Conservation (phyloP, 257 asterid genomes). For the Plantago ovata region DNA sequence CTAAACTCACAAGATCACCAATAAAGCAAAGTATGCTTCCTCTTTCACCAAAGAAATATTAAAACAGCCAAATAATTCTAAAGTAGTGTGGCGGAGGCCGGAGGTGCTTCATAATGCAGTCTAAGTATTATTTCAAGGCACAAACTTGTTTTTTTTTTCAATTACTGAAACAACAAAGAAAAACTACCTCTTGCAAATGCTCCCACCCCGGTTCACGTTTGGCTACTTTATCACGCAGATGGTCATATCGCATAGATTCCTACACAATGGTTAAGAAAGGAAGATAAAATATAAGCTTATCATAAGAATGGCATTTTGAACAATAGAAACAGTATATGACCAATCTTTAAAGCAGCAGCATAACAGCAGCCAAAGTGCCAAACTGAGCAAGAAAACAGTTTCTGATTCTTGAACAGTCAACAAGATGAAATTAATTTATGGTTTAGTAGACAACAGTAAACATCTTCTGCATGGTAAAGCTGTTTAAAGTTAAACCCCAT, state of each 20-base stretch:
- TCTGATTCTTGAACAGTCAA: not conserved
- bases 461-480: constrained; percentile 1
- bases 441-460: not conserved
- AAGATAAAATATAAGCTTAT: constrained; percentile 6
- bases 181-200: constrained; percentile 78
- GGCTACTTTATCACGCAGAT: constrained; percentile 81
- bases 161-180: constrained; percentile 1
- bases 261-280: constrained; percentile 25
- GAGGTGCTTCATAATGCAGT: too few species aligned
- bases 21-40: not conserved
- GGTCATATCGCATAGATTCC: constrained; percentile 92
- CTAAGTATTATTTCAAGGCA: constrained; percentile 1
- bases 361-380: not conserved
- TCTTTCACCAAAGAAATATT: not conserved
- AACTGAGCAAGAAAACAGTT: constrained; percentile 3
- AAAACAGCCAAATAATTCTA: too few species aligned
- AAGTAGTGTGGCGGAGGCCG: too few species aligned
- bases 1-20: too few species aligned
- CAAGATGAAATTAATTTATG: not conserved
- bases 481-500: constrained; percentile 8
- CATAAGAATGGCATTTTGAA: constrained; percentile 6
- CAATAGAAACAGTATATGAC: constrained; percentile 1
- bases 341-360: not conserved
- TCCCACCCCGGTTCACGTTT: constrained; percentile 97
- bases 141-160: constrained; percentile 5